A percentile compares a stretch with the other conserved stretches of the same genome.
Evolutionary conservation across 106 monocot species (phyloP).

Genomic region (Amphibolis antarctica): DNA sequence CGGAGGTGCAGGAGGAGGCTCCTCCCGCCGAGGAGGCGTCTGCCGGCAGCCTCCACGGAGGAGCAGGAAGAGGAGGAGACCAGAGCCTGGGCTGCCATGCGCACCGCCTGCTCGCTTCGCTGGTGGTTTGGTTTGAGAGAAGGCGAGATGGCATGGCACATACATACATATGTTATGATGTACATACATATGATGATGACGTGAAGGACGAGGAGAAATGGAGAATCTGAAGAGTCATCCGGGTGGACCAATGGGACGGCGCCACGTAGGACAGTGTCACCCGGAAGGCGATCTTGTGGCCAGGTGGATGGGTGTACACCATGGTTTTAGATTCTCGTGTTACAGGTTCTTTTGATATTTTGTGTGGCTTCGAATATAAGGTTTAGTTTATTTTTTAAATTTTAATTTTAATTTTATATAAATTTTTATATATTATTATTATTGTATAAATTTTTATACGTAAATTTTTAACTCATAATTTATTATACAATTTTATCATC

Average conservation of each 20-base stretch:
- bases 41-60: slow-evolving; percentile 71
- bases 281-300: slow-evolving; percentile 20
- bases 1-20: slow-evolving; percentile 29
- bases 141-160: too few relatives aligned
- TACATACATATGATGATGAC: too few relatives aligned
- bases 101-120: background rate
- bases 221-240: slow-evolving; percentile 40
- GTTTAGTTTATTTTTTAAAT: too few relatives aligned
- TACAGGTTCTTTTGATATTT: too few relatives aligned
- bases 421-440: too few relatives aligned
- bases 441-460: too few relatives aligned
- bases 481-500: too few relatives aligned
- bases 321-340: slow-evolving; percentile 12
- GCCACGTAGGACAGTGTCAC: slow-evolving; percentile 9
- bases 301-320: slow-evolving; percentile 12
- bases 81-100: slow-evolving; percentile 65
- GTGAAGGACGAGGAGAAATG: background rate
- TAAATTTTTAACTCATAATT: too few relatives aligned
- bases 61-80: slow-evolving; percentile 66
- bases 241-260: slow-evolving; percentile 16
- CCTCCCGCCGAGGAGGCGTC: slow-evolving; percentile 59
- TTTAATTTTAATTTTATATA: too few relatives aligned
- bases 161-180: too few relatives aligned
- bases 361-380: too few relatives aligned
- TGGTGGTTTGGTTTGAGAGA: too few relatives aligned